Conservation (phyloP, 768 basidiomycete species). For the Boletales sp. region DNA sequence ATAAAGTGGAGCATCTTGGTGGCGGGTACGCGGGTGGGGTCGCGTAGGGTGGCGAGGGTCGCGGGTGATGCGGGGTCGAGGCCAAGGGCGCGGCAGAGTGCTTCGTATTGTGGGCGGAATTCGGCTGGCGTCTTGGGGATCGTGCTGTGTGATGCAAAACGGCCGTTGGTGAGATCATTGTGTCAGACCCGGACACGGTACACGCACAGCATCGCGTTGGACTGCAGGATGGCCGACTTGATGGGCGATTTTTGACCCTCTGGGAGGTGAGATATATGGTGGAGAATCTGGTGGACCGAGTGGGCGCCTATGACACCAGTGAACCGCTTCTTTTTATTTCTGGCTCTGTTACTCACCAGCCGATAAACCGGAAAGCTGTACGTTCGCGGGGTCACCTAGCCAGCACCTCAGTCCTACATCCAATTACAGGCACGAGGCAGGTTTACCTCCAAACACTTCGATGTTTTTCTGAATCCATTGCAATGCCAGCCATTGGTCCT, state of each 20-base stretch:
- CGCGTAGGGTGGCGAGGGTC: conserved; percentile 47
- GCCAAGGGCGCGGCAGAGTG: conserved; percentile 52
- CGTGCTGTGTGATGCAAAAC: conserved; percentile 30
- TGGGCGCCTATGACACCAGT: conserved; percentile 51
- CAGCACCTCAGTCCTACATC: neutral
- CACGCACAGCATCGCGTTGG: conserved; percentile 68
- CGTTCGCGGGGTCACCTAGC: conserved; percentile 57
- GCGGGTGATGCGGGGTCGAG: conserved; percentile 52
- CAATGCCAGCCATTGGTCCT: conserved; percentile 79
- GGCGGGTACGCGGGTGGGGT: conserved; percentile 47
- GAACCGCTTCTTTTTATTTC: neutral
- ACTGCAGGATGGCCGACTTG: conserved; percentile 62
- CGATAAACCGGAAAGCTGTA: conserved; percentile 67
- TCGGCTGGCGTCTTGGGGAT: conserved; percentile 59
- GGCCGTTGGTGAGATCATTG: neutral
- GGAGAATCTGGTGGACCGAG: conserved; percentile 70
- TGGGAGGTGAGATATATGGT: conserved; percentile 63
- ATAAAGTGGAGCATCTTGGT: conserved; percentile 53
- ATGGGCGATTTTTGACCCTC: conserved; percentile 57
- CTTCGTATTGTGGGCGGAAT: conserved; percentile 58
- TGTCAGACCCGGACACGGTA: neutral
- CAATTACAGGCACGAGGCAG: too few relatives aligned
- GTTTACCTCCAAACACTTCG: conserved; percentile 58
- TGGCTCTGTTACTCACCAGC: conserved; percentile 44
- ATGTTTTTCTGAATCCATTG: conserved; percentile 72